Evolutionary conservation across 345 rosid genomes (phyloP).

Genomic region (Linum tenue): DNA sequence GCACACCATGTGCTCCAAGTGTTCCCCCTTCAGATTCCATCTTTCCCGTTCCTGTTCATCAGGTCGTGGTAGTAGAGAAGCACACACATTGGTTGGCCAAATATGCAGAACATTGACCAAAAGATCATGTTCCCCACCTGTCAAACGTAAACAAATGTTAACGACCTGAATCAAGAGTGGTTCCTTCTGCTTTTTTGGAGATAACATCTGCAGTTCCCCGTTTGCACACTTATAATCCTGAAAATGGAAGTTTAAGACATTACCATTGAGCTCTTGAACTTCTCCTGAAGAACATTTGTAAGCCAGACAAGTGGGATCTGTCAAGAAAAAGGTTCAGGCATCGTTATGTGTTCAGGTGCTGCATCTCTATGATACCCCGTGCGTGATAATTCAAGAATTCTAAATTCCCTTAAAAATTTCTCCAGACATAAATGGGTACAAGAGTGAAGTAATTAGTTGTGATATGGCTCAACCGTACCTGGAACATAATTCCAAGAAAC

Average conservation of each 20-base stretch:
- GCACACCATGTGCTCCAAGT: too few relatives aligned
- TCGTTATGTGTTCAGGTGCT: not conserved
- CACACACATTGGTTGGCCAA: constrained; percentile 95
- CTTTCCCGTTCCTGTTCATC: constrained; percentile 67
- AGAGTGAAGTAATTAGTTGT: not conserved
- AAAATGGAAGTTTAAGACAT: constrained; percentile 1
- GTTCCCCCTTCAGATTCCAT: not conserved
- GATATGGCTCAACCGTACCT: constrained; percentile 35
- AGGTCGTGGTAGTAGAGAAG: constrained; percentile 90
- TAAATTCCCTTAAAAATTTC: not conserved
- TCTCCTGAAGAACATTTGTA: constrained; percentile 66
- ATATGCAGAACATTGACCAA: constrained; percentile 89
- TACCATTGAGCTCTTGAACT: constrained; percentile 77
- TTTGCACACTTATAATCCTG: not conserved
- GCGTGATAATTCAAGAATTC: too few relatives aligned
- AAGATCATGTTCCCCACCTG: constrained; percentile 97
- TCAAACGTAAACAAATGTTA: not conserved
- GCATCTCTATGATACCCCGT: not conserved
- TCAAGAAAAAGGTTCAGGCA: not conserved
- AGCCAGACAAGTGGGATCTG: constrained; percentile 87
- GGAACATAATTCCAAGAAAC: constrained; percentile 88
- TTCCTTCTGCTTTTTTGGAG: too few relatives aligned
- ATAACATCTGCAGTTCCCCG: too few relatives aligned
- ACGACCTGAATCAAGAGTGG: not conserved
- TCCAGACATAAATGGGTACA: too few relatives aligned